Percentiles rank a stretch among this genome's conserved stretches.
Evolutionary conservation across 306 rosid genomes (phyloP).

Genomic region (Phaseolus lunatus): DNA sequence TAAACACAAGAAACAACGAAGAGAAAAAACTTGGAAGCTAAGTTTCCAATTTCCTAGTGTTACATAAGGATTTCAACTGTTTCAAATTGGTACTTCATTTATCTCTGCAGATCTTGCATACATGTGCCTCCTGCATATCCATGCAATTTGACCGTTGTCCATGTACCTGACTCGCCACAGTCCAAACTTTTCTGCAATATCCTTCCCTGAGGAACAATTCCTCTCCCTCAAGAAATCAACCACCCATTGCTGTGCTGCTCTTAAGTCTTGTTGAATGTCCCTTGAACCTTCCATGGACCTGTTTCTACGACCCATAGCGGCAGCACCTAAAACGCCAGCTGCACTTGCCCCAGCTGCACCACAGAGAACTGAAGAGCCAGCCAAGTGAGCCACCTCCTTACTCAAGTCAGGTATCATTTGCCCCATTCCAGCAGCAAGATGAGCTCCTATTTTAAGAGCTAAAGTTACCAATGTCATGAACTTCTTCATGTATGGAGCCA

Average conservation of each 20-base stretch:
- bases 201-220: slow-evolving; percentile 84
- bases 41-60: slow-evolving; percentile 21
- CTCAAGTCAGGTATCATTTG: slow-evolving; percentile 94
- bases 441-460: slow-evolving; percentile 97
- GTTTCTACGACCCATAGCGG: slow-evolving; percentile 62
- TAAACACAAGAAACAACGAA: background rate
- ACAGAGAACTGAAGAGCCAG: slow-evolving; percentile 67
- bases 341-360: slow-evolving; percentile 82
- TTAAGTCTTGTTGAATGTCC: slow-evolving; percentile 75
- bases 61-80: slow-evolving; percentile 11
- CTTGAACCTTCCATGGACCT: slow-evolving; percentile 63
- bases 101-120: slow-evolving; percentile 81
- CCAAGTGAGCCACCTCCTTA: slow-evolving; percentile 86
- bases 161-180: slow-evolving; percentile 89
- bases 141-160: slow-evolving; percentile 84
- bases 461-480: slow-evolving; percentile 88
- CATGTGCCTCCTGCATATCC: slow-evolving; percentile 95
- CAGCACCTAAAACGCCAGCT: slow-evolving; percentile 71
- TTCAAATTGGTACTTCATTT: slow-evolving; percentile 83
- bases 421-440: slow-evolving; percentile 91
- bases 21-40: slow-evolving; percentile 20
- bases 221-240: slow-evolving; percentile 89
- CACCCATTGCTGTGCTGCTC: slow-evolving; percentile 92
- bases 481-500: slow-evolving; percentile 91
- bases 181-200: slow-evolving; percentile 93